Percentiles rank a stretch among this genome's conserved stretches.
phyloP scores from a whole-genome alignment of 495 filamentous ascomycete genomes.

The Aspergillus sparsus region DNA sequence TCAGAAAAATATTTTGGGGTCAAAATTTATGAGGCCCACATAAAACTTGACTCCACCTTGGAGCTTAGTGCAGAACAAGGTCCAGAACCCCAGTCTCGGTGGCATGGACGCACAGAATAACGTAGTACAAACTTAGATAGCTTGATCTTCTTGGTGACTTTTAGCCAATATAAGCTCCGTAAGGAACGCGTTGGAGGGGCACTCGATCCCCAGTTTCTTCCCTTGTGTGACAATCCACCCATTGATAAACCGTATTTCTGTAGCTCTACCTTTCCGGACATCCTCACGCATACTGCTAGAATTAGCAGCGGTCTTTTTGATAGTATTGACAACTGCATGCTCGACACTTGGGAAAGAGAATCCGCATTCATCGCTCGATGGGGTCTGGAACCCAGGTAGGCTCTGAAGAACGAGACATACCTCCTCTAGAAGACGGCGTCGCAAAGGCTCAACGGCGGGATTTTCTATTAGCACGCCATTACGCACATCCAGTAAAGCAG shows the following conservation, averaged over 20 bases:
- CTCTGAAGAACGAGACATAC: slow-evolving; percentile 52
- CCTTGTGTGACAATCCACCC: slow-evolving; percentile 68
- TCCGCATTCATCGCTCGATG: slow-evolving; percentile 46
- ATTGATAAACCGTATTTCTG: slow-evolving; percentile 77
- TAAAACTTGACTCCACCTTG: neutral
- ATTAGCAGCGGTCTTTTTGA: slow-evolving; percentile 61
- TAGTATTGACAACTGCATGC: slow-evolving; percentile 51
- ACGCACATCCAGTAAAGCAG: slow-evolving; percentile 62
- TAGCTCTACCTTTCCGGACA: slow-evolving; percentile 56
- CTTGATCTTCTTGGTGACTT: slow-evolving; percentile 10
- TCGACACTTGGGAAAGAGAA: slow-evolving; percentile 52
- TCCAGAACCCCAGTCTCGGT: neutral
- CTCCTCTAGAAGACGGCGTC: slow-evolving; percentile 55
- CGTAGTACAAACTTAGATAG: neutral
- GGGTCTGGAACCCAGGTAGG: slow-evolving; percentile 59
- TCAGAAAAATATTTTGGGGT: neutral
- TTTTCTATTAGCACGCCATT: slow-evolving; percentile 66
- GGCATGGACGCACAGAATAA: too few relatives aligned
- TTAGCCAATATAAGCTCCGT: slow-evolving; percentile 56
- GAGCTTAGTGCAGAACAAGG: neutral
- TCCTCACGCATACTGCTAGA: slow-evolving; percentile 77
- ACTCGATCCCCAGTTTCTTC: slow-evolving; percentile 57
- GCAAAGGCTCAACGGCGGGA: slow-evolving; percentile 45
- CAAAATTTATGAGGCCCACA: neutral
- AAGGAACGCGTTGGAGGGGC: slow-evolving; percentile 58